Base-by-base conservation (phyloP, 2,329 filamentous ascomycete genomes). In the Lachnellula occidentalis region DNA sequence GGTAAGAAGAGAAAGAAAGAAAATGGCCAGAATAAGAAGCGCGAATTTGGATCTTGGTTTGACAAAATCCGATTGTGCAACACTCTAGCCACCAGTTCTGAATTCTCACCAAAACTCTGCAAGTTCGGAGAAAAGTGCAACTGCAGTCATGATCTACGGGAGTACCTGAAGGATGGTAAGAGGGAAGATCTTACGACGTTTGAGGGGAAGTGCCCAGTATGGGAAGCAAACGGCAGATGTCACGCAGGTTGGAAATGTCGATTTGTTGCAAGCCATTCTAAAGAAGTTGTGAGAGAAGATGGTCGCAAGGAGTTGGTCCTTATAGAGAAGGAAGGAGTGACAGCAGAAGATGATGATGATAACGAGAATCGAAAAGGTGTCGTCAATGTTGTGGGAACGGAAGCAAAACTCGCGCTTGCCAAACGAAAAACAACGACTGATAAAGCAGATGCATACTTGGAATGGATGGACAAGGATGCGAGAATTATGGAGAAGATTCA, bases 241-340 rank as follows among this genome's bases (percentile, higher is more conserved):
- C 79, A 82, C 48, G 82, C 87, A 14, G 94, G 94, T 5, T 99
- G 92, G 92, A 95, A 92, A 70, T 99, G 94, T 70, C 87, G 92
- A 21, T 95, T 96, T 67, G 87, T 90, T 34, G 81, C 81, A 59
- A 95, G 90, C 59, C 94, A 99, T 72, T 94, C 90, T 64, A 79
- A 85, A 58, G 92, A 97, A 72, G 73, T 88, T 22, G 82, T 88
- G 61, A 83, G 78, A 19, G 84, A 86, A 51, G 92, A 95, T 69
- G 92, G 91, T 8, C 81, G 82, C 62, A 90, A 88, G 65, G 92
- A 97, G 72, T 73, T 97, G 50, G 77, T 92, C 3, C 76, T 96
- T 48, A 65, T 87, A 19, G 80, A 83, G 51, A 64, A 69, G 27
- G 62, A 67, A n/a, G 62, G 67, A 15, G 62, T 64, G 7, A 34